phyloP scores from a whole-genome alignment of 176 grass and related monocot genomes.

The Ananas comosus region DNA sequence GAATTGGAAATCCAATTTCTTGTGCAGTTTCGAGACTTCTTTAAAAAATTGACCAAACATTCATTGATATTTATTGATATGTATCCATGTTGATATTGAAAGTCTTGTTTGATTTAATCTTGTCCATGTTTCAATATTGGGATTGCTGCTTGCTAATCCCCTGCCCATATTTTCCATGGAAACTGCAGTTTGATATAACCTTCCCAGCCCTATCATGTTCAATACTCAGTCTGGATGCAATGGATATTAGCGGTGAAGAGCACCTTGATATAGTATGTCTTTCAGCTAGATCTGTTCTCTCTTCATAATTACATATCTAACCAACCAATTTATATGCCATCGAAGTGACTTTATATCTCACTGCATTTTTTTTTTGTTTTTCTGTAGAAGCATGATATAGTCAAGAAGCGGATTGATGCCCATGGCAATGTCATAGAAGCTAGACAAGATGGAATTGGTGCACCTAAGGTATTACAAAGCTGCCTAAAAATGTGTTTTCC shows the following conservation, averaged over 20 bases:
- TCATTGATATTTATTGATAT: constrained; percentile 20
- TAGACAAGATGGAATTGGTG: constrained; percentile 84
- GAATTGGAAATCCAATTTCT: too few relatives aligned
- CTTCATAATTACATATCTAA: background rate
- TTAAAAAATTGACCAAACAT: constrained; percentile 6
- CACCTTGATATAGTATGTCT: constrained; percentile 88
- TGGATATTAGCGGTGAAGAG: constrained; percentile 95
- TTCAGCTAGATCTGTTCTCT: background rate
- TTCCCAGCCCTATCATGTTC: constrained; percentile 95
- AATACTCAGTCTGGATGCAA: constrained; percentile 85
- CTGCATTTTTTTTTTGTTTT: constrained; percentile 16
- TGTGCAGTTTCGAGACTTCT: background rate
- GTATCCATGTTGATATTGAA: constrained; percentile 6
- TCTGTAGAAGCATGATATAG: constrained; percentile 83
- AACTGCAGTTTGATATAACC: constrained; percentile 90
- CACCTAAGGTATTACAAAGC: constrained; percentile 54
- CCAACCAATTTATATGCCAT: constrained; percentile 3
- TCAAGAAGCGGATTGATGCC: constrained; percentile 82
- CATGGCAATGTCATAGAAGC: constrained; percentile 76
- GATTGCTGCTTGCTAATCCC: background rate
- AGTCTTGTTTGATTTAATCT: constrained; percentile 90
- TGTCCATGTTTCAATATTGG: constrained; percentile 14
- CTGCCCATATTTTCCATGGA: constrained; percentile 4
- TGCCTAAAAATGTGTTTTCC: background rate
- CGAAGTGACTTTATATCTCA: background rate